Evolutionary conservation across 306 rosid species (phyloP).

Genomic region (Cicer cuneatum): DNA sequence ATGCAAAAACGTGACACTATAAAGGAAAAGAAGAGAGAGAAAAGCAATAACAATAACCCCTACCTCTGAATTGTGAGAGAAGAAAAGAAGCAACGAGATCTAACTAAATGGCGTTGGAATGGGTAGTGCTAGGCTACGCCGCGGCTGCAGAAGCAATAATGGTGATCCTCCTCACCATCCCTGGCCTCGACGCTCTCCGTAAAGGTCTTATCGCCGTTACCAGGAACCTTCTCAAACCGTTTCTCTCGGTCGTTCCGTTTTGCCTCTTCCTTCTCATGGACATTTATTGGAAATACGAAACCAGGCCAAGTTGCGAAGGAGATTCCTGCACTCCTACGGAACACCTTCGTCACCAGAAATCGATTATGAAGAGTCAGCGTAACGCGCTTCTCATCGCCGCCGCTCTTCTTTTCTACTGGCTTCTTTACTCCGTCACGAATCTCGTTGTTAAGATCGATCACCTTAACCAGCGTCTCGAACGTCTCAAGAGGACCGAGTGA

Average conservation of each 20-base stretch:
- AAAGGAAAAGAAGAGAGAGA: conserved; percentile 6
- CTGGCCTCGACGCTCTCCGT: conserved; percentile 87
- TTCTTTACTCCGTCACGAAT: conserved; percentile 85
- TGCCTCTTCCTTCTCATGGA: conserved; percentile 92
- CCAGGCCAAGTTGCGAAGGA: conserved; percentile 66
- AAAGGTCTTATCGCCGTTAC: conserved; percentile 91
- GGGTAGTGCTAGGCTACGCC: conserved; percentile 96
- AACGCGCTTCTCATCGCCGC: conserved; percentile 92
- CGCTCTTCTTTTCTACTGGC: conserved; percentile 91
- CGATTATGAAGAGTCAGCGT: conserved; percentile 98
- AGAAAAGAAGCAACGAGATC: conserved; percentile 39
- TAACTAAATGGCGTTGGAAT: conserved; percentile 83
- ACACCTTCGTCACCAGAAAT: conserved; percentile 89
- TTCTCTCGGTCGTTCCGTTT: conserved; percentile 89
- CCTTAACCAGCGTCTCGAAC: conserved; percentile 84
- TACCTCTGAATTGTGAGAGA: neutral
- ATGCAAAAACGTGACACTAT: neutral
- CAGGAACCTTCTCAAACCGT: conserved; percentile 88
- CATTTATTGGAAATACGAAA: conserved; percentile 98
- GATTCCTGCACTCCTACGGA: conserved; percentile 88
- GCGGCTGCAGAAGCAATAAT: conserved; percentile 95
- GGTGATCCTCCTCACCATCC: conserved; percentile 91
- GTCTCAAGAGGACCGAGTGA: conserved; percentile 81
- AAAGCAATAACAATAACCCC: neutral
- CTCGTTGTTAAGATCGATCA: conserved; percentile 81